Base-by-base conservation (phyloP, 2,329 filamentous ascomycete species). In the Aureobasidium sp. region DNA sequence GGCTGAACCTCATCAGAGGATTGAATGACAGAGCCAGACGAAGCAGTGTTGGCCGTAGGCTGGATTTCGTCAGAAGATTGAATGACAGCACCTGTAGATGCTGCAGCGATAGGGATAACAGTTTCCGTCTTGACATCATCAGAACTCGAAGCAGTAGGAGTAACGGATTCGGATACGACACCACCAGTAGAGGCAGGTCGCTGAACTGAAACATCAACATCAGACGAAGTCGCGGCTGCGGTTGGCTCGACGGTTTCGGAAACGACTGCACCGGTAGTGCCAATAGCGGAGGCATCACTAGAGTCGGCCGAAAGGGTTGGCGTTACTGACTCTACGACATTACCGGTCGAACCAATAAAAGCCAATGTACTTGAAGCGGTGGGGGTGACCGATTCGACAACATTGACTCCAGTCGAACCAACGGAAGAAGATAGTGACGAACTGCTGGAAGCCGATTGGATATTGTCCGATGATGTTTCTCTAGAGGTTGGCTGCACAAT, bases 171-270 rank as follows among this genome's bases (percentile, higher is more conserved):
- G 27, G 39, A 34, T 6, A 41, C 37, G 16, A 27, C 29, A 34
- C 42, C 37, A 30, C 60, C 60, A 42, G 51, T 62, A 25, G 61
- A 62, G n/a, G 29, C 61, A 41, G 55, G 51, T 37, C 10, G 48
- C 39, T 44, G 30, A 16, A 41, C 27, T 30, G 59, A 51, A 3
- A 16, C 36, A 13, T n/a, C 34, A n/a, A 39, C 9, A 25, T 10
- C 16, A 30, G 41, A 50, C 11, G 47, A 50, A 16, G 51, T 41
- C 32, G 53, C 39, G 27, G 61, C 47, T 48, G 57, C 48, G 21
- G 61, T 60, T 9, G 61, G 48, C 36, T 48, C 39, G 8, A 54
- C 55, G 3, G 29, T 42, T 27, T 63, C 61, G 11, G 48, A 53
- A 7, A 59, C n/a, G 25, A 13, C 57, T 30, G 34, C 36, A n/a